Evolutionary conservation across 352 stramenopile species (phyloP), one percentile per base, ranked within the genome.

Genomic region (Blastocystis sp.): DNA sequence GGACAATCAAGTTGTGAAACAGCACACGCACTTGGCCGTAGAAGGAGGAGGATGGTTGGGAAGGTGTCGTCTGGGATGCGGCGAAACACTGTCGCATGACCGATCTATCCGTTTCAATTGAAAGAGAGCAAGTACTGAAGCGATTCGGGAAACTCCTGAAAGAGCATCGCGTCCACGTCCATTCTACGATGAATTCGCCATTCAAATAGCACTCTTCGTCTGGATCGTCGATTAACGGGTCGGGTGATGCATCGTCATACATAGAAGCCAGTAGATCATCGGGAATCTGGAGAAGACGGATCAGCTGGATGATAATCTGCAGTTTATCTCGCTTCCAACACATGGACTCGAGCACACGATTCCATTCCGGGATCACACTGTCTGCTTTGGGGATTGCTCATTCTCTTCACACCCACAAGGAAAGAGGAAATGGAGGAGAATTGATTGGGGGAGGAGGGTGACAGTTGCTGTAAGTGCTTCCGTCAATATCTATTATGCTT

Each of bases 301-400:
- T 67, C 24, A 67, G 38, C 57, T 67, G 57, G 32, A 67, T 36
- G n/a, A 67, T 67, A n/a, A 42, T 24, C 57, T 67, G 38, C n/a
- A 7, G n/a, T 24, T 42, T 38, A 42, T 34, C 14, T n/a, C n/a
- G n/a, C n/a, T n/a, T n/a, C n/a, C n/a, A n/a, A n/a, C n/a, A n/a
- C n/a, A n/a, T n/a, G n/a, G n/a, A n/a, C n/a, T n/a, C n/a, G n/a
- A n/a, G n/a, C n/a, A n/a, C n/a, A n/a, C n/a, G n/a, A n/a, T n/a
- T n/a, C n/a, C n/a, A n/a, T n/a, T n/a, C n/a, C n/a, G n/a, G n/a
- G n/a, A n/a, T n/a, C n/a, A n/a, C n/a, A n/a, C n/a, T n/a, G n/a
- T n/a, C n/a, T n/a, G n/a, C n/a, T n/a, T n/a, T n/a, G n/a, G n/a
- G n/a, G n/a, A n/a, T n/a, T n/a, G n/a, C n/a, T n/a, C n/a, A n/a